Evolutionary conservation across 306 rosid species (phyloP), one percentile per base, ranked within the genome.

Genomic region (Pyrus pyrifolia): DNA sequence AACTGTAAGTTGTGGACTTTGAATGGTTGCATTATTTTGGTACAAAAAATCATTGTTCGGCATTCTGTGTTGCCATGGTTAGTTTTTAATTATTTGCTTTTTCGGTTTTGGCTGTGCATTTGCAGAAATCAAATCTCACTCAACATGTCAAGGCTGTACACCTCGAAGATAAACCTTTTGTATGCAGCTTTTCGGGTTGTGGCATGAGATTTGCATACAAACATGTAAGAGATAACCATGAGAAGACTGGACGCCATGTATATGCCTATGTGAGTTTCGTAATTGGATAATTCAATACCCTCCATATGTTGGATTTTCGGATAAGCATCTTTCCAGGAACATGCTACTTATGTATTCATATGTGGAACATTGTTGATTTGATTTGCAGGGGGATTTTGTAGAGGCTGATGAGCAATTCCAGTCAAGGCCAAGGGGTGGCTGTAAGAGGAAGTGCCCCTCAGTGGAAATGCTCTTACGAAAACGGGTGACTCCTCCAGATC

Each of bases 181-280:
- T 71, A 12, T 95, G 98, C 68, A 74, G 93, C 72, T 87, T 92
- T 82, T 69, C 86, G n/a, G 87, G 89, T 75, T 94, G 98, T 77
- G 91, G 92, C 71, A 82, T 86, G 97, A 92, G 93, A 68, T 95
- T 95, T 65, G 84, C 96, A 9, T 91, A 90, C 86, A 95, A 92
- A 79, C 98, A 95, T 2, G 98, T 95, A 46, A 80, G 98, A 83
- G 93, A 95, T 61, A 92, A 89, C 12, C 98, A 90, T 5, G 96
- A 92, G 79, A 90, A 87, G 73, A 85, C 83, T 2, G 89, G 83
- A 3, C 68, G 61, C 60, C 96, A 92, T 79, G 88, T 87, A 49
- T 89, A 83, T 80, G 62, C 82, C 63, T 59, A 57, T 67, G 98
- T 95, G 85, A 90, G 95, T 81, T 61, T 66, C 42, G 1, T 23